A percentile compares a stretch with the other conserved stretches of the same genome.
phyloP scores from a whole-genome alignment of 2,329 filamentous ascomycete genomes.

The Trichoderma sp. region DNA sequence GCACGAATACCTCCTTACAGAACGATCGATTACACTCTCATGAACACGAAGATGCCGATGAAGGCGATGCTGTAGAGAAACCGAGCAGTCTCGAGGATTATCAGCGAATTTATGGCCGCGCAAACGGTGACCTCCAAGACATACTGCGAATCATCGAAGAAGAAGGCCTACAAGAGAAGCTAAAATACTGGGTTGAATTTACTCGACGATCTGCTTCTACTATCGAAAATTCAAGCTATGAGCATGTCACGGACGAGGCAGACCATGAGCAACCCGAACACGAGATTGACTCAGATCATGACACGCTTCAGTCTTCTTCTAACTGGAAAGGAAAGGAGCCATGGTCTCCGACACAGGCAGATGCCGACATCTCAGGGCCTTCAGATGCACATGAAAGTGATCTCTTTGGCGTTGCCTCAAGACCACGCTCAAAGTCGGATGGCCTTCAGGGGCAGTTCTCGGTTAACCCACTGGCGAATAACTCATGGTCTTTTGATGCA shows the following conservation, averaged over 20 bases:
- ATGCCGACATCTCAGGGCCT: slow-evolving; percentile 24
- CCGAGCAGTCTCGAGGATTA: slow-evolving; percentile 41
- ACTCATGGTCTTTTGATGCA: slow-evolving; percentile 62
- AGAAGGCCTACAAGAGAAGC: slow-evolving; percentile 61
- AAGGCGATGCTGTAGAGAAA: slow-evolving; percentile 7
- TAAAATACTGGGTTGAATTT: slow-evolving; percentile 62
- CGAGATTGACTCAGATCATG: slow-evolving; percentile 5
- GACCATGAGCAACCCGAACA: neutral
- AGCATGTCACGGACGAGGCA: neutral
- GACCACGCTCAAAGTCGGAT: slow-evolving; percentile 62
- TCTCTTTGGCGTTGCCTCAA: slow-evolving; percentile 34
- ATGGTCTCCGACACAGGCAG: slow-evolving; percentile 26
- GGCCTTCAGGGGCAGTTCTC: slow-evolving; percentile 51
- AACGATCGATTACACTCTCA: slow-evolving; percentile 2
- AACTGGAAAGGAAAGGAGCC: slow-evolving; percentile 38
- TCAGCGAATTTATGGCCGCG: slow-evolving; percentile 61
- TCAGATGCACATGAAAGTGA: slow-evolving; percentile 28
- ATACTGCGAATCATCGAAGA: slow-evolving; percentile 65
- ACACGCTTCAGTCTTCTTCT: neutral
- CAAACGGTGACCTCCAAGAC: slow-evolving; percentile 61
- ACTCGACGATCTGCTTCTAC: slow-evolving; percentile 47
- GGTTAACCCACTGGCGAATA: slow-evolving; percentile 60
- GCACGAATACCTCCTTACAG: slow-evolving; percentile 6
- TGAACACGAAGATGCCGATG: neutral
- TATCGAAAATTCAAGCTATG: slow-evolving; percentile 33